Evolutionary conservation across 345 rosid genomes (phyloP), one percentile per base, ranked within the genome.

Genomic region (Lepidium africanum): DNA sequence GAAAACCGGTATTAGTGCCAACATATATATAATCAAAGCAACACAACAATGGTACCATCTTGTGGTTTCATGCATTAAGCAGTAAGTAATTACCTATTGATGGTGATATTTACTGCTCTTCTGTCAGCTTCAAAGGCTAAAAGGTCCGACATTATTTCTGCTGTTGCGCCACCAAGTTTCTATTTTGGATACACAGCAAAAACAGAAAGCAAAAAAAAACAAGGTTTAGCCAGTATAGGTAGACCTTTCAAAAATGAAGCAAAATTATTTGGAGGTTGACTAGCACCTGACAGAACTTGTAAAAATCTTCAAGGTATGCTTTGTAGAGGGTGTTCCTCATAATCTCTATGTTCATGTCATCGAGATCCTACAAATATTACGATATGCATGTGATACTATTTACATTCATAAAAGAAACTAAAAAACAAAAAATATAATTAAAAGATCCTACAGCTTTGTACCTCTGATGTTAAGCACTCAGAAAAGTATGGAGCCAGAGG

Each of bases 161-260:
- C 79, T 54, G 99, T 94, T 33, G 99, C 99, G 17, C 97, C 99
- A 57, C 99, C 99, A 74, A 94, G 92, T 91, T 94, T 94, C 99
- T 91, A 35, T 47, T 7, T 14, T 13, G 10, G 55, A 55, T 49
- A 59, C 39, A 41, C 60, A 10, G 9, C n/a, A 39, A 15, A 5
- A 4, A 32, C 65, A 0, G n/a, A n/a, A n/a, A n/a, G n/a, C n/a
- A n/a, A n/a, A n/a, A n/a, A n/a, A 0, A 10, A 1, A 19, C 11
- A 0, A 9, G 2, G 27, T 19, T 60, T 11, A 67, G 40, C 9
- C 13, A 9, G 10, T 25, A 51, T 5, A 43, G 12, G 35, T 33
- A 51, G 27, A 13, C 45, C 35, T 2, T 1, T 23, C 3, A 6
- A 10, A 19, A 10, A 38, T 5, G 7, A 30, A 49, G 52, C 13